Evolutionary conservation across 306 rosid genomes (phyloP).

Genomic region (Begonia peltatifolia): DNA sequence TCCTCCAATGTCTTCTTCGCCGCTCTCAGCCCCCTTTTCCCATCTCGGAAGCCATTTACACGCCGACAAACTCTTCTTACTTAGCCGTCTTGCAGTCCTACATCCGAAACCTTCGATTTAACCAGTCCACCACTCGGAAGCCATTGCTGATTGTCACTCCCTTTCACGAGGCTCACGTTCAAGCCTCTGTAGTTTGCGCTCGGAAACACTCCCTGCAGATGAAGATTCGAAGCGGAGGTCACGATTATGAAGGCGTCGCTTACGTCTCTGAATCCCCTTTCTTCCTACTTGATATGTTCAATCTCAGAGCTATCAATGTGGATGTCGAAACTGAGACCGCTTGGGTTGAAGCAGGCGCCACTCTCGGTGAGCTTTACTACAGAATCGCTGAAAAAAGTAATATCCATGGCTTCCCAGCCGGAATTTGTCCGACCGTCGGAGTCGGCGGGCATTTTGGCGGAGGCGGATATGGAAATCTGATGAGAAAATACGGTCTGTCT

Average conservation of each 20-base stretch:
- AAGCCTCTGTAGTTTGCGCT: background rate
- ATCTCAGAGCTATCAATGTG: constrained; percentile 32
- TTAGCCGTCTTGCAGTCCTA: background rate
- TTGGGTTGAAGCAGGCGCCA: constrained; percentile 54
- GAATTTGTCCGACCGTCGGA: constrained; percentile 63
- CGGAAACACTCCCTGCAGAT: background rate
- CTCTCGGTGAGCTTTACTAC: constrained; percentile 58
- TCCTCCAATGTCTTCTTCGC: background rate
- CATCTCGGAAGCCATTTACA: background rate
- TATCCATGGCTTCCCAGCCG: constrained; percentile 54
- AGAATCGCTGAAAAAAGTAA: constrained; percentile 50
- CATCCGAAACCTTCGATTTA: background rate
- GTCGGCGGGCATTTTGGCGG: constrained; percentile 75
- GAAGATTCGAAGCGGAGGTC: background rate
- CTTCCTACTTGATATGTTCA: constrained; percentile 60
- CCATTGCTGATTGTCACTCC: background rate
- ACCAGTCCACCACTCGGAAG: background rate
- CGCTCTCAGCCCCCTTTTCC: background rate
- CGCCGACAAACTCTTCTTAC: background rate
- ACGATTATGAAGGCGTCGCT: constrained; percentile 63
- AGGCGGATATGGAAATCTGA: constrained; percentile 70
- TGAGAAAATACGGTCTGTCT: constrained; percentile 53
- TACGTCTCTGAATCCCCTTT: constrained; percentile 48
- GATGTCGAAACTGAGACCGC: constrained; percentile 27
- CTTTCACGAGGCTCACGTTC: background rate